Evolutionary conservation across 1,284 basidiomycete species (phyloP).

Genomic region (Ganoderma meredithae): DNA sequence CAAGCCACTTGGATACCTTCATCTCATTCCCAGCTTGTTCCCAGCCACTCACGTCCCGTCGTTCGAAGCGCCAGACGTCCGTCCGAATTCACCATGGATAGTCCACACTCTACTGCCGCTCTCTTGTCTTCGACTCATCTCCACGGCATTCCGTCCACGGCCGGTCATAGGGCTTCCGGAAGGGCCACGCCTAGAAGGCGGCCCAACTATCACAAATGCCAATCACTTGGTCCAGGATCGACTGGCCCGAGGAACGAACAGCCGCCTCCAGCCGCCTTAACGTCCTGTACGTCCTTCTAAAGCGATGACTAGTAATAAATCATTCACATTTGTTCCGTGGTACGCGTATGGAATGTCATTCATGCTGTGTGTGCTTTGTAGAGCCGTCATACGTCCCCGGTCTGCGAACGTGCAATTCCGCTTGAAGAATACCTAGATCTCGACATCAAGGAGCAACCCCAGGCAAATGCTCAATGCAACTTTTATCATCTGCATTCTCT

Average conservation of each 20-base stretch:
- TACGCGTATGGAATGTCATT: not conserved
- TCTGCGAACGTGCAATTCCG: not conserved
- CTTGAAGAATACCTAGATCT: not conserved
- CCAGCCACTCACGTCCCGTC: not conserved
- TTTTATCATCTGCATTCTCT: not conserved
- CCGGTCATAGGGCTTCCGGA: not conserved
- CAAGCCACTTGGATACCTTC: not conserved
- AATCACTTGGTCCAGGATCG: not conserved
- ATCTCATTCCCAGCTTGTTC: not conserved
- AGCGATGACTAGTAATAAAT: not conserved
- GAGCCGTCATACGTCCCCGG: not conserved
- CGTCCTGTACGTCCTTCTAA: not conserved
- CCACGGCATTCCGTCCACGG: not conserved
- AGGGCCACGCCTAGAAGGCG: not conserved
- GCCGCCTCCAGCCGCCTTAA: not conserved
- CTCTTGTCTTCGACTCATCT: not conserved
- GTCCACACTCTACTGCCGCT: not conserved
- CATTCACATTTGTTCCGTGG: not conserved
- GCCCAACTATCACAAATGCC: constrained; percentile 5
- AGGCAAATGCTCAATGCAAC: not conserved
- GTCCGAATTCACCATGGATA: not conserved
- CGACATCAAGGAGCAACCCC: not conserved
- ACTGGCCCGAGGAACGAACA: not conserved
- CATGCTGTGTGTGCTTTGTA: not conserved
- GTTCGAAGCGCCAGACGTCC: not conserved